phyloP scores from a whole-genome alignment of 2,329 filamentous ascomycete genomes.

The Ascochyta lentis region DNA sequence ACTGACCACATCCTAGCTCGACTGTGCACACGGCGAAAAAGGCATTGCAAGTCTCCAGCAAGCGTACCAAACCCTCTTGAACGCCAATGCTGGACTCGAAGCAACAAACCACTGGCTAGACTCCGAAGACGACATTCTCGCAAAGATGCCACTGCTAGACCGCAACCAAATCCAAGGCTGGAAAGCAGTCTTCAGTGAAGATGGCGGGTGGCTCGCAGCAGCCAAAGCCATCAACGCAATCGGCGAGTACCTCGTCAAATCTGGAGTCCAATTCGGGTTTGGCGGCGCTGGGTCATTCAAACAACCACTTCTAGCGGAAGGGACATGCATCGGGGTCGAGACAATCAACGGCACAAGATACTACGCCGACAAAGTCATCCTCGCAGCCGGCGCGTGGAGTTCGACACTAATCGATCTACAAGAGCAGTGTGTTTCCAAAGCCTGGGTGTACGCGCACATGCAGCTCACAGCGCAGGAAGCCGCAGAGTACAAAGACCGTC shows the following conservation, averaged over 20 bases:
- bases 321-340: constrained; percentile 52
- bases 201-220: constrained; percentile 58
- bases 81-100: constrained; percentile 43
- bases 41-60: constrained; percentile 45
- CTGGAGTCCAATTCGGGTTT: constrained; percentile 54
- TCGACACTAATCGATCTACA: constrained; percentile 36
- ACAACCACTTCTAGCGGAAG: constrained; percentile 49
- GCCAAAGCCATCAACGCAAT: constrained; percentile 58
- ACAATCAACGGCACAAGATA: constrained; percentile 53
- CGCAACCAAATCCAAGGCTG: constrained; percentile 54
- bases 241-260: constrained; percentile 46
- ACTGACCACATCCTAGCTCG: constrained; percentile 29
- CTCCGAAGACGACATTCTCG: constrained; percentile 53
- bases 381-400: constrained; percentile 51
- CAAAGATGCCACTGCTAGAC: constrained; percentile 50
- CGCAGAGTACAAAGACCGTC: constrained; percentile 57
- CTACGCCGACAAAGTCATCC: constrained; percentile 53
- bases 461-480: constrained; percentile 57
- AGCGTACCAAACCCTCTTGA: constrained; percentile 48
- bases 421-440: constrained; percentile 58
- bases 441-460: constrained; percentile 63
- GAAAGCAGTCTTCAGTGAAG: constrained; percentile 54
- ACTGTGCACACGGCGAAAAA: constrained; percentile 47
- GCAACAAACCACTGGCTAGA: constrained; percentile 54
- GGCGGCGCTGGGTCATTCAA: constrained; percentile 55